Conservation (phyloP, 129 eudicot species). For the Helianthus tuberosus region DNA sequence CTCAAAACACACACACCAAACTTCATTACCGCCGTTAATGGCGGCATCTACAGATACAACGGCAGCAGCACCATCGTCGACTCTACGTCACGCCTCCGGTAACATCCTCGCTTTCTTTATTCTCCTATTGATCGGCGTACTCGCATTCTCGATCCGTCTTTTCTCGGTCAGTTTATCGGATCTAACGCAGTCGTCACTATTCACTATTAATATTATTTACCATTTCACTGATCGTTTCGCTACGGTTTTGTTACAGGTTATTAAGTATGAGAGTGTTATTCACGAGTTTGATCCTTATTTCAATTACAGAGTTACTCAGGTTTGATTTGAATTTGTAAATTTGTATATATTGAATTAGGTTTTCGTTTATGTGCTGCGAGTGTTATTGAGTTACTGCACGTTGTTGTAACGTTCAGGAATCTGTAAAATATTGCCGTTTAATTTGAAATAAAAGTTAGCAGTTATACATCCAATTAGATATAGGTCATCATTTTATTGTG, state of each 20-base stretch:
- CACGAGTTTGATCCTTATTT: conserved; percentile 99
- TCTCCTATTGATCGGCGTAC: conserved; percentile 80
- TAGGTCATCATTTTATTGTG: background rate
- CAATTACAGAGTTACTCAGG: conserved; percentile 99
- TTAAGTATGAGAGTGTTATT: conserved; percentile 97
- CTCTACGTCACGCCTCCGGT: conserved; percentile 77
- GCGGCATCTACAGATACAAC: conserved; percentile 59
- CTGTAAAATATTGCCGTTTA: background rate
- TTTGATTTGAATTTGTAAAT: conserved; percentile 16
- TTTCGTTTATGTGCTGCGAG: too few relatives aligned
- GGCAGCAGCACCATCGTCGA: conserved; percentile 34
- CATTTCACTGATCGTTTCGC: background rate
- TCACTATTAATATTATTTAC: background rate
- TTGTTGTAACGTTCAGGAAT: background rate
- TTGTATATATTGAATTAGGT: background rate
- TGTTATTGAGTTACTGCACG: background rate
- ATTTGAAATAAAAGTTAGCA: background rate
- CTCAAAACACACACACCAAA: conserved; percentile 18
- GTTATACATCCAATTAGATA: too few relatives aligned
- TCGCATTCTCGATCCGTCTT: conserved; percentile 98
- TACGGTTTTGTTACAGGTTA: conserved; percentile 60
- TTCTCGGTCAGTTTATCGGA: conserved; percentile 61
- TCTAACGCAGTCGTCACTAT: background rate
- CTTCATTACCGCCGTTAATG: conserved; percentile 52
- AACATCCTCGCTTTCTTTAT: conserved; percentile 75